Evolutionary conservation across 164 flowering plant species (phyloP), one percentile per base, ranked within the genome.

Genomic region (Dillenia suffruticosa): DNA sequence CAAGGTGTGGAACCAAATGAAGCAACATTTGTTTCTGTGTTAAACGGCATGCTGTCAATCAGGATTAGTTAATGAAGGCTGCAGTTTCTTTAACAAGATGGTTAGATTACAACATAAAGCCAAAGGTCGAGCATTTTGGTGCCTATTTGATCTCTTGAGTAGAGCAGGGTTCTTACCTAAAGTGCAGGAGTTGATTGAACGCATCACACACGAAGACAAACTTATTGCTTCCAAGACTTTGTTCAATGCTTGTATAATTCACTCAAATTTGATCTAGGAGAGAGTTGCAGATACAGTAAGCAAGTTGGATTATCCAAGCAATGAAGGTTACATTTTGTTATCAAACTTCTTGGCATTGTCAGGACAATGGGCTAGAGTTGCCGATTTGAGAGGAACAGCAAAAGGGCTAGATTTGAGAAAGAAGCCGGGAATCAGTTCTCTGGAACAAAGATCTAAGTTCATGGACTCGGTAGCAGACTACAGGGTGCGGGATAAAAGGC

Each of bases 21-120:
- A 59, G 76, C 72, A 9, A 78, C 81, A 56, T 70, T 78, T 59
- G 75, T 75, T 47, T 63, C 72, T 24, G 51, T 72, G 48, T 56
- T 72, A 22, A 22, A 72, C 44, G 32, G 80, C 80, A 15, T 72
- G 76, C 54, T 67, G 77, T 43, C 68, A 48, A 10, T 63, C 76
- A 2, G 79, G 79, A 8, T 44, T 76, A 12, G 62, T 69, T 22
- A 51, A 54, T 9, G 68, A 70, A 59, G 76, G 76, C 22, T 56
- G 65, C 61, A 22, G 47, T 49, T 62, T 71, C 58, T 72, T 76
- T 48, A 44, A 58, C 16, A 60, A 62, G 48, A 76, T 72, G 76
- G 58, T 61, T 10, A n/a, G 40, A 58, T n/a, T 64, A 61, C 57
- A 51, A 58, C 45, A 61, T 72, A 43, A 44, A 60, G 50, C 72